These are phyloP conservation scores for Cadophora luteo-olivacea DNA, from an alignment of 2,329 filamentous ascomycete species.

Conservation along the genomic window DNA sequence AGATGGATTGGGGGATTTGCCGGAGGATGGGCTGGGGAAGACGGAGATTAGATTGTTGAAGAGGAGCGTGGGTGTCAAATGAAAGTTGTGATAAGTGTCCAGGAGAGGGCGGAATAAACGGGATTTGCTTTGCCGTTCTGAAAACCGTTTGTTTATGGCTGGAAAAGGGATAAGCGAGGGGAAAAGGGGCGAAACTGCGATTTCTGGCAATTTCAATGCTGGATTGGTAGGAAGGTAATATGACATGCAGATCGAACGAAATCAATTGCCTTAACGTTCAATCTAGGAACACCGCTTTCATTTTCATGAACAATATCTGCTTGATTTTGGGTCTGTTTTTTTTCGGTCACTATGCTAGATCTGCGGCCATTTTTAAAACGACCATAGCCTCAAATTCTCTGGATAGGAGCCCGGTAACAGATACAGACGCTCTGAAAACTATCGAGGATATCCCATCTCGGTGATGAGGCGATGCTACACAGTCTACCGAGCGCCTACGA, in stretches of 20 bases:
- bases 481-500: too few species aligned
- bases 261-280: too few species aligned
- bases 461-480: too few species aligned
- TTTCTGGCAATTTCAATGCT: not conserved
- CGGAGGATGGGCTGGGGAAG: slow-evolving; percentile 31
- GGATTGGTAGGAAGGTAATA: not conserved
- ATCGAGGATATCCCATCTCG: too few species aligned
- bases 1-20: slow-evolving; percentile 28
- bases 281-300: too few species aligned
- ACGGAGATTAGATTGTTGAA: slow-evolving; percentile 35
- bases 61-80: slow-evolving; percentile 23
- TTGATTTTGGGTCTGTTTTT: too few species aligned
- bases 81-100: not conserved
- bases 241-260: not conserved
- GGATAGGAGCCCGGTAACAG: too few species aligned
- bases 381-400: too few species aligned
- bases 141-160: not conserved
- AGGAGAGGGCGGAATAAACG: not conserved
- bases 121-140: not conserved
- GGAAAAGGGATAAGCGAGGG: not conserved
- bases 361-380: too few species aligned
- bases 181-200: not conserved
- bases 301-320: too few species aligned
- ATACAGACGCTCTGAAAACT: too few species aligned
- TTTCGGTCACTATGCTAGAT: too few species aligned